Evolutionary conservation across 2,329 filamentous ascomycete species (phyloP).

Genomic region (Diaporthe vexans): DNA sequence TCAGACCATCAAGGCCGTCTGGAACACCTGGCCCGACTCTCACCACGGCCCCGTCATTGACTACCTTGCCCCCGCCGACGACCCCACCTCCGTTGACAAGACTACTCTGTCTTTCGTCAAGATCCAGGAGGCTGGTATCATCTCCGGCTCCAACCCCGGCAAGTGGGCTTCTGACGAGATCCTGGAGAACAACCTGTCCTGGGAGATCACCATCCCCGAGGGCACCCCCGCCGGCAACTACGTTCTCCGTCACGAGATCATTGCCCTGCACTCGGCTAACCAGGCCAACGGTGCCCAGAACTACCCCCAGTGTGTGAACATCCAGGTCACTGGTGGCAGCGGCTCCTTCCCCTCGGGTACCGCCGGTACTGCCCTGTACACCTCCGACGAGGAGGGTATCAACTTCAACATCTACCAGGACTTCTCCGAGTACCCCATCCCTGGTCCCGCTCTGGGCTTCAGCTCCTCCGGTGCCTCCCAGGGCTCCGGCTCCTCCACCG

Average conservation of each 20-base stretch:
- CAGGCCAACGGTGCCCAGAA: constrained; percentile 60
- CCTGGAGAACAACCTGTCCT: constrained; percentile 58
- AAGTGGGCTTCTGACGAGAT: constrained; percentile 67
- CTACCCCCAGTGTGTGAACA: constrained; percentile 64
- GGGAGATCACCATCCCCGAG: constrained; percentile 59
- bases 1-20: constrained; percentile 53
- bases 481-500: constrained; percentile 39
- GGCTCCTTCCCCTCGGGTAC: constrained; percentile 48
- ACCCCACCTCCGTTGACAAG: constrained; percentile 67
- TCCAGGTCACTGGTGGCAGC: constrained; percentile 56
- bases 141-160: constrained; percentile 57
- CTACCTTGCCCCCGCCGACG: constrained; percentile 73
- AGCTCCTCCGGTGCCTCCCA: constrained; percentile 42
- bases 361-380: constrained; percentile 46
- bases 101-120: constrained; percentile 72
- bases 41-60: constrained; percentile 70
- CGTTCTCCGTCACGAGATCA: constrained; percentile 63
- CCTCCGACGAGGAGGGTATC: constrained; percentile 45
- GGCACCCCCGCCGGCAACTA: constrained; percentile 55
- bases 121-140: constrained; percentile 70
- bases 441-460: constrained; percentile 47
- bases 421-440: constrained; percentile 46
- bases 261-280: constrained; percentile 59
- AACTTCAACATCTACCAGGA: constrained; percentile 46
- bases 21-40: constrained; percentile 54